Percentiles rank a stretch among this genome's conserved stretches.
Conservation (phyloP, 2,329 filamentous ascomycete genomes). For the Aspergillus brunneoviolaceus region DNA sequence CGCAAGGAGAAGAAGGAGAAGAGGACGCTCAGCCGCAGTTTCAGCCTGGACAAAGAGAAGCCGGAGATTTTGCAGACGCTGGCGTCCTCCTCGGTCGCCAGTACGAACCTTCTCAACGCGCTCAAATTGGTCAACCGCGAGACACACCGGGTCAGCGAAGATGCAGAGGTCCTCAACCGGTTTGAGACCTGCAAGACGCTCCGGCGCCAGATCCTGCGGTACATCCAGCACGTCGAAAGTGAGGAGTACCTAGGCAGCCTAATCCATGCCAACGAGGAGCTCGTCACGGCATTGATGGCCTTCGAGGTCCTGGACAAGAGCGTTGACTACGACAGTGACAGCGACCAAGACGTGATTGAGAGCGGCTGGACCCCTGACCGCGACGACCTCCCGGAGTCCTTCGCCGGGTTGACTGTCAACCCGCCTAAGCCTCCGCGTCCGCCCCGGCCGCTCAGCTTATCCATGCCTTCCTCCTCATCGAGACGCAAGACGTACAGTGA, state of each 20-base stretch:
- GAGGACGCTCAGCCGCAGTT: conserved; percentile 57
- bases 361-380: conserved; percentile 31
- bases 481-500: conserved; percentile 49
- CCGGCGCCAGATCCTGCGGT: conserved; percentile 79
- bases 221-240: conserved; percentile 86
- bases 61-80: conserved; percentile 84
- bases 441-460: conserved; percentile 61
- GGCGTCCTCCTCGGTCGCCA: conserved; percentile 81
- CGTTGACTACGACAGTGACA: conserved; percentile 62
- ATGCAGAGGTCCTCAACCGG: conserved; percentile 68
- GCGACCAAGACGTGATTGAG: conserved; percentile 55
- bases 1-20: conserved; percentile 48
- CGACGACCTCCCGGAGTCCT: conserved; percentile 30
- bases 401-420: conserved; percentile 37
- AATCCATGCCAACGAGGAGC: conserved; percentile 90
- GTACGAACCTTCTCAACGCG: conserved; percentile 85
- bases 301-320: conserved; percentile 84
- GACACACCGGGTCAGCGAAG: conserved; percentile 81
- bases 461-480: conserved; percentile 21
- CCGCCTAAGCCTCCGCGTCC: conserved; percentile 47
- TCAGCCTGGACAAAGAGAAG: conserved; percentile 85
- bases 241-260: conserved; percentile 91
- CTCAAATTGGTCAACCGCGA: conserved; percentile 91
- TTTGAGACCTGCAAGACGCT: conserved; percentile 88
- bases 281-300: conserved; percentile 89